phyloP scores from a whole-genome alignment of 2,329 filamentous ascomycete species.

The Botrytis tulipae region DNA sequence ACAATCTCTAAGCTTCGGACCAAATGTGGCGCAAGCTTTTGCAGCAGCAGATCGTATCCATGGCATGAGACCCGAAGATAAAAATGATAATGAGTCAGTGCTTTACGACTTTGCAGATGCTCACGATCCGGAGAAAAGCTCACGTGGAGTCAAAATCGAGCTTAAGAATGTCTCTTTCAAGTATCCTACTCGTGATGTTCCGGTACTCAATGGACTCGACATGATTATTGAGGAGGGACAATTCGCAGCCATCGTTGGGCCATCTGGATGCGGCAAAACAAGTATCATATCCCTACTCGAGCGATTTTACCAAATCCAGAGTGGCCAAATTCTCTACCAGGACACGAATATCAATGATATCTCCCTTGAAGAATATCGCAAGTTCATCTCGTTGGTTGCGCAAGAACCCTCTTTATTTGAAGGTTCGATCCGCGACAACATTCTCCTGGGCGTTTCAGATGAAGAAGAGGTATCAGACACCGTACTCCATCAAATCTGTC shows the following conservation, averaged over 20 bases:
- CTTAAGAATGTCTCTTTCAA: conserved; percentile 56
- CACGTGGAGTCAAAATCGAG: conserved; percentile 47
- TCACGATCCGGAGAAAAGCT: conserved; percentile 44
- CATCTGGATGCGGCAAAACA: conserved; percentile 48
- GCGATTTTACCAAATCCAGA: conserved; percentile 67
- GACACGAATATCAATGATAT: conserved; percentile 57
- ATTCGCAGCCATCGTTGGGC: conserved; percentile 68
- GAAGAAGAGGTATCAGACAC: conserved; percentile 44
- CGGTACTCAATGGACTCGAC: conserved; percentile 59
- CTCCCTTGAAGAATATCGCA: conserved; percentile 62
- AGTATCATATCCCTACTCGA: conserved; percentile 66
- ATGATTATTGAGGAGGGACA: conserved; percentile 61
- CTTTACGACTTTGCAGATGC: conserved; percentile 21
- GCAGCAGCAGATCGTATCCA: conserved; percentile 61
- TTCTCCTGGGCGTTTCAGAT: conserved; percentile 59
- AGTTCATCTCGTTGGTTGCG: conserved; percentile 65
- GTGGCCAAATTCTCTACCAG: conserved; percentile 65
- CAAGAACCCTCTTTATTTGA: conserved; percentile 70
- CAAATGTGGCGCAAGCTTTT: conserved; percentile 57
- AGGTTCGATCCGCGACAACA: conserved; percentile 66
- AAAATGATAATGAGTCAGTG: conserved; percentile 9
- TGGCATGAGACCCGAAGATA: conserved; percentile 33
- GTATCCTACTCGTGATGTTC: conserved; percentile 56
- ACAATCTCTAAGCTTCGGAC: conserved; percentile 51
- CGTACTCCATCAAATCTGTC: conserved; percentile 47